Percentiles rank a stretch among this genome's conserved stretches.
Evolutionary conservation across 179 eudicot species (phyloP).

Genomic region (Beta lomatogona): DNA sequence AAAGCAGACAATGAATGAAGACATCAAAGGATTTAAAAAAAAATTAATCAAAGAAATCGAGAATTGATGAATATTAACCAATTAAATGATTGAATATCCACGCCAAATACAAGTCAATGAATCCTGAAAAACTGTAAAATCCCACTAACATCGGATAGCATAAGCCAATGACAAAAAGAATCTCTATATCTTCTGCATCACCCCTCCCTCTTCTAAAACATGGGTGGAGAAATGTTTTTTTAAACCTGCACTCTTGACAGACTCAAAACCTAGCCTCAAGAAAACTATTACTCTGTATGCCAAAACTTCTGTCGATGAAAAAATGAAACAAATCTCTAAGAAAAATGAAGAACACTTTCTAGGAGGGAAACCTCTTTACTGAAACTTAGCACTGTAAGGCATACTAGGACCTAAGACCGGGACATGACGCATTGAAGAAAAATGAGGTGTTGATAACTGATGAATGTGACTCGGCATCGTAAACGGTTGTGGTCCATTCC

Average conservation of each 20-base stretch:
- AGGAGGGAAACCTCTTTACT: slow-evolving; percentile 27
- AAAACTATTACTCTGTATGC: slow-evolving; percentile 3
- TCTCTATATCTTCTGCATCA: slow-evolving; percentile 16
- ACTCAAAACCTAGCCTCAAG: slow-evolving; percentile 14
- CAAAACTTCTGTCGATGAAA: slow-evolving; percentile 16
- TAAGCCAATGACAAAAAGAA: not conserved
- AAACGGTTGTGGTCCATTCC: slow-evolving; percentile 48
- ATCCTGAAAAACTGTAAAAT: not conserved
- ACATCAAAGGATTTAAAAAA: too few species aligned
- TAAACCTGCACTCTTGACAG: slow-evolving; percentile 21
- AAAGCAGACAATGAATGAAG: too few species aligned
- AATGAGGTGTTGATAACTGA: slow-evolving; percentile 51
- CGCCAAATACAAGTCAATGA: not conserved
- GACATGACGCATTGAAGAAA: slow-evolving; percentile 49
- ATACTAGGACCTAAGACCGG: slow-evolving; percentile 50
- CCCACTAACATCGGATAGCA: not conserved
- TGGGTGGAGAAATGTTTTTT: slow-evolving; percentile 33
- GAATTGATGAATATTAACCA: not conserved
- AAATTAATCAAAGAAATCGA: too few species aligned
- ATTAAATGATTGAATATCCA: not conserved
- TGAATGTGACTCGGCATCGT: slow-evolving; percentile 56
- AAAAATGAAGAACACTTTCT: not conserved
- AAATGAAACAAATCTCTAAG: slow-evolving; percentile 4
- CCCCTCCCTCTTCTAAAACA: slow-evolving; percentile 36
- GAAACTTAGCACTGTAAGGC: slow-evolving; percentile 51